Evolutionary conservation across 768 basidiomycete species (phyloP).

Genomic region (Psilocybe sp.): DNA sequence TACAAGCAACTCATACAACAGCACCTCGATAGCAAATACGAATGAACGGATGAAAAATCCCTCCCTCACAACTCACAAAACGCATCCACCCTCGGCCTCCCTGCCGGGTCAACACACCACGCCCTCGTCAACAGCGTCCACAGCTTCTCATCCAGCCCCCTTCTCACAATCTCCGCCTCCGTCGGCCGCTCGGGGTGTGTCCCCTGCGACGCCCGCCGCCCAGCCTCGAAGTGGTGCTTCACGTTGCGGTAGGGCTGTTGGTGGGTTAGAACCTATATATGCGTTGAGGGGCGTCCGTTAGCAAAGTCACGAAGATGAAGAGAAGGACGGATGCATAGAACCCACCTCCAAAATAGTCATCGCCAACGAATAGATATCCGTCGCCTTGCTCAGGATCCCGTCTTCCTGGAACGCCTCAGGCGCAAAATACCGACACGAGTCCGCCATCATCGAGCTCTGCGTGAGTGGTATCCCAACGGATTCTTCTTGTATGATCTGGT

Average conservation of each 20-base stretch:
- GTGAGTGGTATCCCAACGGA: conserved; percentile 52
- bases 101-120: too few species aligned
- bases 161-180: conserved; percentile 26
- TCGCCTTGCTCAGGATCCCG: conserved; percentile 42
- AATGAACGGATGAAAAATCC: too few species aligned
- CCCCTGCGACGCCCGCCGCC: conserved; percentile 40
- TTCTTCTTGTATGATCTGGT: conserved; percentile 54
- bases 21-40: too few species aligned
- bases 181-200: conserved; percentile 40
- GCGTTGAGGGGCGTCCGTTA: neutral
- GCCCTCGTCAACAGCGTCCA: conserved; percentile 35
- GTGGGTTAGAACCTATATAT: conserved; percentile 47
- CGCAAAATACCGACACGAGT: conserved; percentile 52
- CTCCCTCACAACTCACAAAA: too few species aligned
- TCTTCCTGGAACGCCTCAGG: conserved; percentile 53
- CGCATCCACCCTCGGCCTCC: too few species aligned
- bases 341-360: conserved; percentile 60
- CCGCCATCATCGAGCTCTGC: conserved; percentile 44
- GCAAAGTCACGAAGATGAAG: neutral
- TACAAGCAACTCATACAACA: too few species aligned
- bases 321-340: neutral
- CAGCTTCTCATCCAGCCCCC: conserved; percentile 44
- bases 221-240: conserved; percentile 49
- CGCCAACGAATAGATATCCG: conserved; percentile 54
- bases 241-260: conserved; percentile 50